Base-by-base conservation (phyloP, 1,284 basidiomycete genomes). In the Cutaneotrichosporon arboriforme region DNA sequence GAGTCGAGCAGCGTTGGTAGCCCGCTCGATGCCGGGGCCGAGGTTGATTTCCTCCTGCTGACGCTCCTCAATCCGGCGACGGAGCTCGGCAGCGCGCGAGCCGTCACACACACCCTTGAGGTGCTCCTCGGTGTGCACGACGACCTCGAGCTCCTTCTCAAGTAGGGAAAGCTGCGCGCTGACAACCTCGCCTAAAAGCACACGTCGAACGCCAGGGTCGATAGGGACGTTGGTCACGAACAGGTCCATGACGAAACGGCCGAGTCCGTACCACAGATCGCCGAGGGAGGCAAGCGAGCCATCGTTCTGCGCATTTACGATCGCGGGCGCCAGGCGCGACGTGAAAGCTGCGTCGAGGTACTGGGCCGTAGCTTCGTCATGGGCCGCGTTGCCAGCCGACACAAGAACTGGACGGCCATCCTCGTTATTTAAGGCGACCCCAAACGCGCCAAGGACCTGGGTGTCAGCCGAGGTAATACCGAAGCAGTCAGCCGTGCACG, bases 221-320 rank as follows among this genome's bases (percentile, higher is more conserved):
- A 97, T 76, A 1, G 93, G 90, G 4, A 85, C 77, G 66, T 90
- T 83, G 0, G 96, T 92, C 44, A 97, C 79, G 67, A 87, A 88
- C n/a, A 94, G 43, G 34, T 68, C 66, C 38, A 73, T 53, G 1
- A 71, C 45, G 51, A 69, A 61, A 1, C 56, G 59, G 4, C 84
- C 81, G 23, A 89, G 68, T 0, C 79, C 80, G 39, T 92, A 76
- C 84, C 85, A 96, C 8, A 70, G 36, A 8, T 52, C 43, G 76
- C 81, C 51, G 7, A 70, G 47, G 15, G 42, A 26, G 1, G 8
- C n/a, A 5, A 66, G 53, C 8, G 53, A 52, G 4, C 46, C 18
- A 4, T 43, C 40, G 8, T 21, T 23, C 4, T 41, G 39, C 3
- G 46, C 45, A 5, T 45, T 22, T 4, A 45, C 17, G 13, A 69